These are phyloP conservation scores for Erodium texanum DNA, from an alignment of 441 rosid species.

Conservation along the genomic window DNA sequence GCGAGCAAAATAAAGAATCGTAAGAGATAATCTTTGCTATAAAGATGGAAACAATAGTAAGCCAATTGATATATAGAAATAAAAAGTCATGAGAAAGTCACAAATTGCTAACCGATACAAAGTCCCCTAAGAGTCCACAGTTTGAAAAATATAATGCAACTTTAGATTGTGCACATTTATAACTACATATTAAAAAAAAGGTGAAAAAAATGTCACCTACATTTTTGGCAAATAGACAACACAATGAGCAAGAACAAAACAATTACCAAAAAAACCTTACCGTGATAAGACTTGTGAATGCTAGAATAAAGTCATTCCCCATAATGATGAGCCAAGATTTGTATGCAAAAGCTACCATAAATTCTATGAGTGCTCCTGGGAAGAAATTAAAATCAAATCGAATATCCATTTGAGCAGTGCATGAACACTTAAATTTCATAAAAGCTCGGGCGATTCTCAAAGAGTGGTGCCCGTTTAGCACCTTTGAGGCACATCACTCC, in stretches of 20 bases:
- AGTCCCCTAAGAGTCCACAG: slow-evolving; percentile 94
- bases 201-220: slow-evolving; percentile 31
- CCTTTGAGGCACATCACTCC: slow-evolving; percentile 3
- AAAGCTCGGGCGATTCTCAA: too few relatives aligned
- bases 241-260: slow-evolving; percentile 64
- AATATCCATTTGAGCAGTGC: too few relatives aligned
- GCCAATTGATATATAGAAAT: too few relatives aligned
- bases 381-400: not conserved
- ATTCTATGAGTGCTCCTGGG: not conserved
- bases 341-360: slow-evolving; percentile 17
- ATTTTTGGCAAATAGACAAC: slow-evolving; percentile 69
- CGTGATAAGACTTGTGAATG: slow-evolving; percentile 64
- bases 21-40: slow-evolving; percentile 15
- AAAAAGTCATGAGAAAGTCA: slow-evolving; percentile 3
- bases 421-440: too few relatives aligned
- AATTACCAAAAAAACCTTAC: slow-evolving; percentile 84
- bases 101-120: slow-evolving; percentile 53
- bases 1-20: slow-evolving; percentile 77
- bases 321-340: slow-evolving; percentile 91
- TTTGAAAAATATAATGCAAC: slow-evolving; percentile 16
- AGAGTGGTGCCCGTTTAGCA: not conserved
- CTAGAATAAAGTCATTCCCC: slow-evolving; percentile 94
- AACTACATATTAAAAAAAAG: not conserved
- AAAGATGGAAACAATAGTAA: too few relatives aligned
- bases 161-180: slow-evolving; percentile 15